Base-by-base conservation (phyloP, 176 grass and related monocot species). In the Aegilops bicornis region DNA sequence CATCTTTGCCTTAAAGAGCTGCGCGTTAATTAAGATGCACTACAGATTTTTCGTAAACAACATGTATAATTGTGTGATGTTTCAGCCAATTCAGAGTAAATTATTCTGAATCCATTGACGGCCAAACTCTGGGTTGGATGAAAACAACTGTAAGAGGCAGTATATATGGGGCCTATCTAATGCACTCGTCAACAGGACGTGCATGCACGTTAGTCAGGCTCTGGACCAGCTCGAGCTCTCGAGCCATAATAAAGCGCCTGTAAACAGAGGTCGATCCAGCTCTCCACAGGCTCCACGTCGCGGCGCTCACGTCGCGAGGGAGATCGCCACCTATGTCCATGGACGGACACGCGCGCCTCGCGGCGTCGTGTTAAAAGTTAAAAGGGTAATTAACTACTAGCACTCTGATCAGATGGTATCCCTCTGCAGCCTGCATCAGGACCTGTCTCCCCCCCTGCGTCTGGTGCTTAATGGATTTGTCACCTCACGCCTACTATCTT, bases 211-310 rank as follows among this genome's bases (percentile, higher is more conserved):
- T 40, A 32, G 17, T n/a, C 15, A 8, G 69, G 8, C 10, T 52
- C 43, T 31, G 82, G 69, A 47, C 45, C 36, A 84, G 54, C 69
- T 75, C 22, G 8, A 71, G 54, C 12, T 70, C 64, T 79, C n/a
- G 10, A 64, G 64, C 8, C 73, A 65, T 39, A 35, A 64, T 37
- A 35, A 54, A 45, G 72, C 4, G 29, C 42, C 14, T 75, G 72
- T 25, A 74, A 45, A 27, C n/a, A 47, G 14, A 66, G 1, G 64
- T 67, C 33, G 88, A 69, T 52, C 29, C 45, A 62, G 23, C 77
- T 75, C 61, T 31, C 13, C 25, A 8, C 47, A 63, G 47, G 48
- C 61, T 76, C 85, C 89, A 84, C 81, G 70, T 82, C 68, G 88
- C 60, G 33, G 17, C 1, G 43, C 8, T 85, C 82, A 89, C 40